Evolutionary conservation across 1,139 yeast species (phyloP).

Genomic region (Lipomyces yarrowii): DNA sequence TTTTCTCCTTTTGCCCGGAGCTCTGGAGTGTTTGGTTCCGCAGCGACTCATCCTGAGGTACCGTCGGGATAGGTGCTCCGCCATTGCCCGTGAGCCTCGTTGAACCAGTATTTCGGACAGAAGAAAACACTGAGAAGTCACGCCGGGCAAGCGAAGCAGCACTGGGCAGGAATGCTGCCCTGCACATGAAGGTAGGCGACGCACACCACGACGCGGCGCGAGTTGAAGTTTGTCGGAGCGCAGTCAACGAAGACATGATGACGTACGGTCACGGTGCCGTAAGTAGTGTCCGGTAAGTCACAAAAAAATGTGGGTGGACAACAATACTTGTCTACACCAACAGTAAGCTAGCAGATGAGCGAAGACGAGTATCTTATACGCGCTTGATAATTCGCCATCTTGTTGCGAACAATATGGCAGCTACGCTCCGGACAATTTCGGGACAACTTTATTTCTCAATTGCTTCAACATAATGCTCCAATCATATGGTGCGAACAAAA

Average conservation of each 20-base stretch:
- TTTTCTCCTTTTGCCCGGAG: constrained; percentile 3
- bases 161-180: not conserved
- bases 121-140: not conserved
- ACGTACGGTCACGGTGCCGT: not conserved
- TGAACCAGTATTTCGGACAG: not conserved
- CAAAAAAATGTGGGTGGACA: too few relatives aligned
- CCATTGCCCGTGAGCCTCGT: not conserved
- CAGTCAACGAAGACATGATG: not conserved
- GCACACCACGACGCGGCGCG: not conserved
- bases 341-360: too few relatives aligned
- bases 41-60: constrained; percentile 2
- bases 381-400: not conserved
- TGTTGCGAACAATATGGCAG: not conserved
- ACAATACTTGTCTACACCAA: not conserved
- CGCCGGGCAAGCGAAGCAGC: not conserved
- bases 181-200: not conserved
- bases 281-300: not conserved
- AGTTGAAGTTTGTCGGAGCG: not conserved
- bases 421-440: not conserved
- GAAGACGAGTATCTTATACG: not conserved
- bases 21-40: constrained; percentile 6
- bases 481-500: too few relatives aligned
- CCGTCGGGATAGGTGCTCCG: constrained; percentile 1
- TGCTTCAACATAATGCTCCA: too few relatives aligned
- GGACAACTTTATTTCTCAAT: not conserved